Base-by-base conservation (phyloP, 2,329 filamentous ascomycete genomes). In the Penicillium capsulatum region DNA sequence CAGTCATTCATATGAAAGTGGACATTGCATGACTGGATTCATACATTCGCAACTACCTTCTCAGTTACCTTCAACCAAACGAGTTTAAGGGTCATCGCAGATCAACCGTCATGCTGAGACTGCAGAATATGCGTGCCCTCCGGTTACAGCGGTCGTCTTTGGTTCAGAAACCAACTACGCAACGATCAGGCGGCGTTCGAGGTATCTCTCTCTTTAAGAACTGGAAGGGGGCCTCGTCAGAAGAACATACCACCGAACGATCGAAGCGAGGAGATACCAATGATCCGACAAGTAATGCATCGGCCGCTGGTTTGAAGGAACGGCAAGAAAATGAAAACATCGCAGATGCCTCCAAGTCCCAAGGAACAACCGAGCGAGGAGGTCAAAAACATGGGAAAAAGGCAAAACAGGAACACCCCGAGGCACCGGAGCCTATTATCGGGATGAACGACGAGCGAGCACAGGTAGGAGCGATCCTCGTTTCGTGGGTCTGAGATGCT, bases 371-470 rank as follows among this genome's bases (percentile, higher is more conserved):
- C 8, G 64, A 72, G 48, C 58, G 64, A 37, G 66, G 68, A 36
- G 60, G 64, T 15, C 48, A 48, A 7, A 54, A 61, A 14, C 56
- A 59, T 30, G 61, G 61, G 30, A 53, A 63, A 50, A 66, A 67
- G 53, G 65, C 68, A 3, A 71, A 74, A 55, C 44, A 68, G 47
- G 71, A 74, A 36, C 61, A 70, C 59, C 73, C 72, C 1, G 64
- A 73, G 44, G 71, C 71, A n/a, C 73, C 73, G 2, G 66, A 65
- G 48, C 72, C 70, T 9, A 60, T 76, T 9, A 68, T 74, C 53
- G 73, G 74, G n/a, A 74, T 75, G 69, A 71, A 73, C 48, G 72
- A 75, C 54, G 73, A 75, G 52, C 69, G 69, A 45, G 70, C 67
- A 2, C 48, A 59, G 51, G 70, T 72, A 50, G 62, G 64, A 60